Conservation (phyloP, 768 basidiomycete species). For the Suillus sp. region DNA sequence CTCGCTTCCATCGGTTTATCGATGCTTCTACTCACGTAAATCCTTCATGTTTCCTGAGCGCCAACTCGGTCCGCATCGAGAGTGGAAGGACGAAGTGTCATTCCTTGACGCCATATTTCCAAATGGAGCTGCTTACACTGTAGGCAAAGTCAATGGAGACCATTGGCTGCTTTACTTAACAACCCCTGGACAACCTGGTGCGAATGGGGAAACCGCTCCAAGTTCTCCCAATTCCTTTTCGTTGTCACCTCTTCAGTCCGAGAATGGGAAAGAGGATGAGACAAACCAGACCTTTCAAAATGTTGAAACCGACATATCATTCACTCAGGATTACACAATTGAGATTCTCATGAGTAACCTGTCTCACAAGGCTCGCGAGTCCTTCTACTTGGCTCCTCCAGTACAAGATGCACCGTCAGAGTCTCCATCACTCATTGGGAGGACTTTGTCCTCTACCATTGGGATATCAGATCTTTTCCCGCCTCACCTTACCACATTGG, state of each 20-base stretch:
- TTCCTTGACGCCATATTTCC: conserved; percentile 90
- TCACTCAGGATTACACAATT: conserved; percentile 84
- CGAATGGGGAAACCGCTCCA: conserved; percentile 25
- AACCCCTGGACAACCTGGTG: conserved; percentile 44
- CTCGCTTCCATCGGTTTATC: conserved; percentile 69
- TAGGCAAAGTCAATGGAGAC: conserved; percentile 97
- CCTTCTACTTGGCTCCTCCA: conserved; percentile 70
- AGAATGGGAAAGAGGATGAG: conserved; percentile 17
- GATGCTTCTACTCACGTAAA: conserved; percentile 98
- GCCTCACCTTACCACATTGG: conserved; percentile 73
- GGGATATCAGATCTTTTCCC: conserved; percentile 88
- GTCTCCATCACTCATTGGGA: conserved; percentile 29
- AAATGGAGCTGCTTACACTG: conserved; percentile 90
- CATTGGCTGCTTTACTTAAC: conserved; percentile 98
- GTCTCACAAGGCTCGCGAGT: conserved; percentile 67
- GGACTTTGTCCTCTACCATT: conserved; percentile 61
- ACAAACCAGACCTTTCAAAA: conserved; percentile 8
- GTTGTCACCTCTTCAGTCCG: conserved; percentile 19
- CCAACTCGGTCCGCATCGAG: conserved; percentile 87
- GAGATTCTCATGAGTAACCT: conserved; percentile 98
- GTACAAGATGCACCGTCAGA: conserved; percentile 52
- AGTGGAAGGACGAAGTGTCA: conserved; percentile 92
- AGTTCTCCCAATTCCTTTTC: conserved; percentile 21
- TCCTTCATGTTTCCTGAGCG: conserved; percentile 99
- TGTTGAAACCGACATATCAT: conserved; percentile 18